phyloP scores from a whole-genome alignment of 2,329 filamentous ascomycete species.

The Tolypocladium tropicale region DNA sequence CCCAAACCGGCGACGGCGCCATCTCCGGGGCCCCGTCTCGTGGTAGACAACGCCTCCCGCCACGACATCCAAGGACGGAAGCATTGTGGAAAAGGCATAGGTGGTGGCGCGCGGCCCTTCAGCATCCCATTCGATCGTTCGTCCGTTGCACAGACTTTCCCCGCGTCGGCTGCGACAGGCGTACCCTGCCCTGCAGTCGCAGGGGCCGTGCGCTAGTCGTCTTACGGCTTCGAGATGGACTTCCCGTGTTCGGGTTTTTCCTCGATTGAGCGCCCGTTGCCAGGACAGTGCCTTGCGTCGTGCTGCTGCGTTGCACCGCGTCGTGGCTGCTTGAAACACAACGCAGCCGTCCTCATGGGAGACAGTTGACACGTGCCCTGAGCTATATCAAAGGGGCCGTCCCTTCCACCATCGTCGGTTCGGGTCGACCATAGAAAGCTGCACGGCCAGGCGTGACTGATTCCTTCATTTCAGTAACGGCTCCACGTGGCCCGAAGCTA shows the following conservation, averaged over 20 bases:
- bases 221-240: neutral
- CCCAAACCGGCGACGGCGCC: too few relatives aligned
- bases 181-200: neutral
- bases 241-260: too few relatives aligned
- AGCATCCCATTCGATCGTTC: neutral
- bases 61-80: neutral
- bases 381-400: neutral
- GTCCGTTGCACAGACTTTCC: neutral
- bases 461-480: neutral
- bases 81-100: neutral
- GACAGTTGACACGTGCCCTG: neutral
- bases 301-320: neutral
- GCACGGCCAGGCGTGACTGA: neutral
- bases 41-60: too few relatives aligned
- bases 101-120: neutral
- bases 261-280: neutral
- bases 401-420: neutral
- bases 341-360: neutral
- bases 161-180: neutral
- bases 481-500: neutral
- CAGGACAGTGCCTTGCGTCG: neutral
- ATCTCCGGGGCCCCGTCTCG: too few relatives aligned
- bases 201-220: neutral
- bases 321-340: neutral
- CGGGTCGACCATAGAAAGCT: neutral